These are phyloP conservation scores for Corrigiola litoralis DNA, from an alignment of 179 eudicot genomes.

Conservation along the genomic window DNA sequence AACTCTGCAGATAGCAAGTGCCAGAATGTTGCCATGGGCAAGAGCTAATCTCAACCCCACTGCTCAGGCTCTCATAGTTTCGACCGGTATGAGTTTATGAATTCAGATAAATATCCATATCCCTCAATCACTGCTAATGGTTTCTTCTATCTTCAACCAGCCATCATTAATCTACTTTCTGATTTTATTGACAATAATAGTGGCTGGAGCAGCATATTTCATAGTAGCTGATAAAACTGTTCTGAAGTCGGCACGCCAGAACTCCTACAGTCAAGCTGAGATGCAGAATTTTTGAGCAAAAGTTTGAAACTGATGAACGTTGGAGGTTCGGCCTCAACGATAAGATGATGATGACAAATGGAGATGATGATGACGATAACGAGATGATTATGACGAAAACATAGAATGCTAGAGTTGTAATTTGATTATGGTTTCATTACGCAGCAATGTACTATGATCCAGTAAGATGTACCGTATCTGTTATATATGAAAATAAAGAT, in stretches of 20 bases:
- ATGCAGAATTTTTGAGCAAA: conserved; percentile 11
- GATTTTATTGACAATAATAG: conserved; percentile 26
- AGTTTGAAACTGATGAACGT: not conserved
- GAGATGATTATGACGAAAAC: conserved; percentile 18
- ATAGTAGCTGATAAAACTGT: conserved; percentile 92
- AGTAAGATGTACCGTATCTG: conserved; percentile 3
- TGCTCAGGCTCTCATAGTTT: conserved; percentile 87
- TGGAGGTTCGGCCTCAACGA: not conserved
- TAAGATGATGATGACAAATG: not conserved
- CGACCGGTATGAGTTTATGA: conserved; percentile 49
- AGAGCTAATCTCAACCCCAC: conserved; percentile 76
- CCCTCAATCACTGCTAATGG: no score
- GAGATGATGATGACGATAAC: conserved; percentile 5
- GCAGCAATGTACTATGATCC: not conserved
- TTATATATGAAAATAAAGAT: conserved; percentile 7
- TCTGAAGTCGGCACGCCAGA: conserved; percentile 61
- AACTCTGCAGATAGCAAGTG: conserved; percentile 64
- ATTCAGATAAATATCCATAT: not conserved
- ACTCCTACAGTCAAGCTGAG: conserved; percentile 49
- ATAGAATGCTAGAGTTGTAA: conserved; percentile 7
- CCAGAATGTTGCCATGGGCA: conserved; percentile 87
- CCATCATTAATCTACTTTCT: not conserved
- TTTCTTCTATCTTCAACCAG: not conserved
- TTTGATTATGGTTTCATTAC: conserved; percentile 6
- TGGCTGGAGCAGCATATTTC: conserved; percentile 83